A percentile compares a stretch with the other conserved stretches of the same genome.
These are phyloP conservation scores for Trichosporon faecale DNA, from an alignment of 1,284 basidiomycete species.

Conservation along the genomic window DNA sequence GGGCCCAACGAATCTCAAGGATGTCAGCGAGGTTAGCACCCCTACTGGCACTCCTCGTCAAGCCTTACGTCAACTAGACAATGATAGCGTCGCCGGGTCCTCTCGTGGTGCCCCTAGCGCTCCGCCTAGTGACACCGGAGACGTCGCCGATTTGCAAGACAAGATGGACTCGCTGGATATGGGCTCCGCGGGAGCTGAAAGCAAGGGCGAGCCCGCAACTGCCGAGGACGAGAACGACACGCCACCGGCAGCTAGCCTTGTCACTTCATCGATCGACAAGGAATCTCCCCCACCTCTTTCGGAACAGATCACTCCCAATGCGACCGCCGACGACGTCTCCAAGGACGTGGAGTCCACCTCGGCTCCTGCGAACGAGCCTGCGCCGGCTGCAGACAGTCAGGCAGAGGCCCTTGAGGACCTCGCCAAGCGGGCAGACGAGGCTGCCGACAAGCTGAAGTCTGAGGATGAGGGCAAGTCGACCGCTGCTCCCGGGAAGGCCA, in stretches of 20 bases:
- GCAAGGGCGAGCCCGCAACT: neutral
- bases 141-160: conserved; percentile 4
- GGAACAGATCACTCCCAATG: neutral
- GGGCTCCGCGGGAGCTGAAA: neutral
- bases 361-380: neutral
- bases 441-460: neutral
- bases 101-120: conserved; percentile 6
- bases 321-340: neutral
- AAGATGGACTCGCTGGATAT: neutral
- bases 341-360: neutral
- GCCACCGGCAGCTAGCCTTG: neutral
- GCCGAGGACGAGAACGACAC: neutral
- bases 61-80: conserved; percentile 34
- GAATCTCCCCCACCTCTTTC: neutral
- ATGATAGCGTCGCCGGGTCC: conserved; percentile 18
- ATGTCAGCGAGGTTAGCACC: conserved; percentile 46
- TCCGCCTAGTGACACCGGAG: conserved; percentile 4
- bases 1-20: conserved; percentile 39
- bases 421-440: neutral
- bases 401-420: neutral
- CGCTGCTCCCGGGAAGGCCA: neutral
- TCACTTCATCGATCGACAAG: neutral
- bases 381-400: neutral
- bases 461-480: neutral
- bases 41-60: conserved; percentile 46